phyloP scores from a whole-genome alignment of 2,329 filamentous ascomycete species.

The Purpureocillium takamizusanense region DNA sequence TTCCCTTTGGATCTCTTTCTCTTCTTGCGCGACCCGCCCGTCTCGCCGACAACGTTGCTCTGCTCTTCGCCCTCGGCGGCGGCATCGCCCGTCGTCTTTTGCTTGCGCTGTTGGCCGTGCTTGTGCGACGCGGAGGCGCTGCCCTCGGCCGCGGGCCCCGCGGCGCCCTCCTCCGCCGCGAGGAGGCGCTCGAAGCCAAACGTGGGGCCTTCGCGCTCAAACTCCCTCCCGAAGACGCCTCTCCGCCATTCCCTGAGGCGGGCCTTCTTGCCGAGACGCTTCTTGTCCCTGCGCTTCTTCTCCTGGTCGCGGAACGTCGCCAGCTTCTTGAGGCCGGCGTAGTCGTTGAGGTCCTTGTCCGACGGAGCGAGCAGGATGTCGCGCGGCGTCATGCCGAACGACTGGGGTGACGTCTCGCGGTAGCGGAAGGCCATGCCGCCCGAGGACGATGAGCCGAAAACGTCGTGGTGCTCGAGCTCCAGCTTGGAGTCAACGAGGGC shows the following conservation, averaged over 20 bases:
- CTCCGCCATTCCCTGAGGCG: constrained; percentile 77
- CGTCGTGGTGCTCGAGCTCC: constrained; percentile 59
- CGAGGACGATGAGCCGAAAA: constrained; percentile 40
- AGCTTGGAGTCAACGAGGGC: constrained; percentile 76
- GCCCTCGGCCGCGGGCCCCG: constrained; percentile 10
- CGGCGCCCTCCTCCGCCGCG: constrained; percentile 18
- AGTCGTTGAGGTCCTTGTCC: constrained; percentile 80
- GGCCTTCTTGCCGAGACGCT: constrained; percentile 86
- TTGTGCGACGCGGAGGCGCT: not conserved
- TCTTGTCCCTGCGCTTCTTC: constrained; percentile 84
- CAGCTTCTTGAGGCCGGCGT: constrained; percentile 88
- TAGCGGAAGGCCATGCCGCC: constrained; percentile 61
- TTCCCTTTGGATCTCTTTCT: constrained; percentile 41
- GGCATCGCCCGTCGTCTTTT: not conserved
- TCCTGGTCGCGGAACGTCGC: constrained; percentile 80
- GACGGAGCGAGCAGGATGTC: constrained; percentile 87
- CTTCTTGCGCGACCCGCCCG: constrained; percentile 31
- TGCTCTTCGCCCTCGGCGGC: not conserved
- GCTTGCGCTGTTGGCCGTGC: not conserved
- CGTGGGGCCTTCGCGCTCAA: constrained; percentile 45
- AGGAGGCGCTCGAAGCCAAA: constrained; percentile 42
- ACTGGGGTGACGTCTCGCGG: constrained; percentile 83
- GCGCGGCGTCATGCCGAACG: constrained; percentile 79
- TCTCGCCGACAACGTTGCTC: constrained; percentile 19
- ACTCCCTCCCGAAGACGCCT: constrained; percentile 53